Base-by-base conservation (phyloP, 2,329 filamentous ascomycete genomes). In the Shiraia sp. region DNA sequence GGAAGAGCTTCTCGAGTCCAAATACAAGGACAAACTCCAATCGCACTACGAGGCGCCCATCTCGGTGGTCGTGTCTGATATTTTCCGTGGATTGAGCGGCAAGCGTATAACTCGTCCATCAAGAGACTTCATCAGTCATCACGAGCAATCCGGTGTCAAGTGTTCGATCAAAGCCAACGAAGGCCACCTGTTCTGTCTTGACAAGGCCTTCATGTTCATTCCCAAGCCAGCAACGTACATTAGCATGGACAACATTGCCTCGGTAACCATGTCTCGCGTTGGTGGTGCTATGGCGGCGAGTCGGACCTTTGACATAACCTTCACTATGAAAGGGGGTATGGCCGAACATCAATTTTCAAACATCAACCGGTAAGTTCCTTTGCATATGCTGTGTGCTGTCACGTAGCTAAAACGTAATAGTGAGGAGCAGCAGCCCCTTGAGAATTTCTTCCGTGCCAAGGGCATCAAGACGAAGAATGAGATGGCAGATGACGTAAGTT, bases 91-190 rank as follows among this genome's bases (percentile, higher is more conserved):
- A 10, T 76, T 99, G 32, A 90, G 90, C 14, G 90, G 90, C 61
- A 97, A 96, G 81, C 95, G 95, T 74, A 86, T 99, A 47, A 90
- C 91, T 19, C 88, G 88, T 48, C 93, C 93, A 2, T 93, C 91
- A 33, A 92, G 92, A 72, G 91, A 96, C 70, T 99, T 99, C 73
- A 80, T 86, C 66, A 95, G 88, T 55, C 93, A 97, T 73, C 90
- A 96, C 68, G 84, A 87, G 61, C 91, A 96, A 70, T 89, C 86
- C 56, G 93, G 93, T 44, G 95, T 99, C 72, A 99, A 99, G 75
- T 99, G 93, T 72, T 95, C 91, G n/a, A 96, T 99, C 82, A 99
- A 99, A 75, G 95, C 95, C 39, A 96, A 95, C 70, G 93, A 99
- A 74, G 93, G 95, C 47, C 91, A 96, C 66, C 77, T 99, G 36